Evolutionary conservation across 73 alveolate species (phyloP).

Genomic region (Effrenium voratum): DNA sequence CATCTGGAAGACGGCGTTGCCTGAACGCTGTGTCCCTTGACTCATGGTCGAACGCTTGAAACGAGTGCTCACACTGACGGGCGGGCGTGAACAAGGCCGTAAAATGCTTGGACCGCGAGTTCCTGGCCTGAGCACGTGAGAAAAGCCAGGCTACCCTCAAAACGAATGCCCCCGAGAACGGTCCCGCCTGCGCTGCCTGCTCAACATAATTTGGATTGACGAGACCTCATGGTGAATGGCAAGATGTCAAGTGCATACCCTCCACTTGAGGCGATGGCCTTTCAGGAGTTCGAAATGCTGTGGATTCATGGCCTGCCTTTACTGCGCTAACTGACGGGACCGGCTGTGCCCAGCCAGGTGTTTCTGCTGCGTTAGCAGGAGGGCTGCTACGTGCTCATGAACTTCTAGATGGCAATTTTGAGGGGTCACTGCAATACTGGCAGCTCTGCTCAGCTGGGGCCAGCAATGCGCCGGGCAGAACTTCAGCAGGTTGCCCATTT

Average conservation of each 20-base stretch:
- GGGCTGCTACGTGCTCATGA: neutral
- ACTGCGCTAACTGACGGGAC: too few species aligned
- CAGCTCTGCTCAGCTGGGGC: neutral
- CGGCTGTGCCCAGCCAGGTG: neutral
- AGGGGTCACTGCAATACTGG: neutral
- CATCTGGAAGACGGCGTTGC: conserved; percentile 88
- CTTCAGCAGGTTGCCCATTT: neutral
- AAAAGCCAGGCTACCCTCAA: neutral
- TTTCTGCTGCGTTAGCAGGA: neutral
- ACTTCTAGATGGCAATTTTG: neutral
- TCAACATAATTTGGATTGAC: conserved; percentile 80
- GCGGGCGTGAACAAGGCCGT: conserved; percentile 58
- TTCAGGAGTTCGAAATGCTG: conserved; percentile 86
- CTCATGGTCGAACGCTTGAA: neutral
- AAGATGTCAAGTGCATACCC: too few species aligned
- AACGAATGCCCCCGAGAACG: too few species aligned
- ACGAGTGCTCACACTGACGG: neutral
- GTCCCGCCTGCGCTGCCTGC: conserved; percentile 77
- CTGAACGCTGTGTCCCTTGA: too few species aligned
- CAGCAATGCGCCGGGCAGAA: neutral
- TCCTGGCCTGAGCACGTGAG: conserved; percentile 27
- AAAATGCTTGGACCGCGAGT: conserved; percentile 93
- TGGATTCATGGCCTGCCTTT: conserved; percentile 68
- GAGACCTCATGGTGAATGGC: conserved; percentile 10
- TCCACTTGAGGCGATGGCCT: conserved; percentile 12